Base-by-base conservation (phyloP, 768 basidiomycete species). In the Rhizopogon vulgaris region DNA sequence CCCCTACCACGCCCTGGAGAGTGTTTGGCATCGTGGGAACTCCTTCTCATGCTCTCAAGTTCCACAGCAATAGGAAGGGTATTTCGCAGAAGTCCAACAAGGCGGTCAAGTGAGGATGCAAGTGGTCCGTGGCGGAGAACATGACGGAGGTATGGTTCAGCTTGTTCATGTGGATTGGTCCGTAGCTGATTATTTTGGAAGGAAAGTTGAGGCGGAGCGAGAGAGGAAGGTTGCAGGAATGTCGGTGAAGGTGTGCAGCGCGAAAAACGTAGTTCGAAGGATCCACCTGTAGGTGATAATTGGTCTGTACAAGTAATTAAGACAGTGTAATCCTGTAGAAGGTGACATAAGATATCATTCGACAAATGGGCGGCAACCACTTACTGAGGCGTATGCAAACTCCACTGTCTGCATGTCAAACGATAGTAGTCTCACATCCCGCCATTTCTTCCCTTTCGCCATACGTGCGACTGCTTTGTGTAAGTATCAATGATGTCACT, bases 341-440 rank as follows among this genome's bases (percentile, higher is more conserved):
- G 11, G 6, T 12, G 24, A 25, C 3, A 30, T 58, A 18, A 54
- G 28, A 46, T 4, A 14, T 38, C 5, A 9, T 1, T 15, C 9
- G 34, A 32, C 43, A 39, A 24, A 18, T 18, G 9, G 9, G 8
- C 38, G 41, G 14, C 43, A 30, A 3, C 53, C 27, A 54, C 72
- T 56, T 63, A 82, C 87, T 48, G 70, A 70, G 9, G 85, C 79
- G 63, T 94, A 94, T 2, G 83, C 82, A 62, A 95, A 87, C 60
- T 93, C 86, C n/a, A 94, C 92, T 0, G 90, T 92, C 60, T 91
- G 91, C 14, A 95, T 71, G 66, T 95, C 91, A 66, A 95, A 95
- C 4, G 89, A 91, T 53, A 94, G 76, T 48, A 95, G 70, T n/a
- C 80, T 79, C 17, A 95, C 81, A 60, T 87, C 90, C 18, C 70